phyloP scores from a whole-genome alignment of 2,329 filamentous ascomycete species.

The Orbilia ellipsospora region DNA sequence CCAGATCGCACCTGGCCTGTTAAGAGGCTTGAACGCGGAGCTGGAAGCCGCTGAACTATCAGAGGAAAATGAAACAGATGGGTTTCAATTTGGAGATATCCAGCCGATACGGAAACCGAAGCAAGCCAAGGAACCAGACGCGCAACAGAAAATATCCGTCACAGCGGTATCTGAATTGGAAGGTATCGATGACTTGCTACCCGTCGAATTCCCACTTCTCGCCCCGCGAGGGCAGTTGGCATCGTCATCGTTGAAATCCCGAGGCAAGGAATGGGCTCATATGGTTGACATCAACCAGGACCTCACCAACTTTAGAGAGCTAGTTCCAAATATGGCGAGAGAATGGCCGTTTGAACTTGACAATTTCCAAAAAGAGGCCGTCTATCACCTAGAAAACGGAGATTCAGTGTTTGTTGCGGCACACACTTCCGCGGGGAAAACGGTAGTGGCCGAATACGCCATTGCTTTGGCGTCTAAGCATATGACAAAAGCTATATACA shows the following conservation, averaged over 20 bases:
- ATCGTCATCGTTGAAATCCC: slow-evolving; percentile 72
- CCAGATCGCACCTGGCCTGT: slow-evolving; percentile 82
- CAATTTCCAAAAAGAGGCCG: slow-evolving; percentile 97
- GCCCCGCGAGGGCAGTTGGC: slow-evolving; percentile 83
- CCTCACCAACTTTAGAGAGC: slow-evolving; percentile 90
- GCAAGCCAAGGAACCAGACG: slow-evolving; percentile 68
- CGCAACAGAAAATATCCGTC: slow-evolving; percentile 59
- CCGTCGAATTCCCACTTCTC: slow-evolving; percentile 90
- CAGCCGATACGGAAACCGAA: slow-evolving; percentile 59
- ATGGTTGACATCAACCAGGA: slow-evolving; percentile 96
- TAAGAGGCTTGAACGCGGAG: slow-evolving; percentile 78
- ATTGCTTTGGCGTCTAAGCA: slow-evolving; percentile 96
- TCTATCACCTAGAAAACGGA: slow-evolving; percentile 95
- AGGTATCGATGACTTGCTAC: slow-evolving; percentile 85
- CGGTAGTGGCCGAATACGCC: slow-evolving; percentile 96
- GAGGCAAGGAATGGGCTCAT: slow-evolving; percentile 86
- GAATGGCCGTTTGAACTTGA: slow-evolving; percentile 98
- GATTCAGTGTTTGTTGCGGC: slow-evolving; percentile 98
- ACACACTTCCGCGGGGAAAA: slow-evolving; percentile 97
- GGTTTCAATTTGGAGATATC: slow-evolving; percentile 59
- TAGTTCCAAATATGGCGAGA: slow-evolving; percentile 95
- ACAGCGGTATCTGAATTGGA: slow-evolving; percentile 66
- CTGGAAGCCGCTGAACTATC: slow-evolving; percentile 69
- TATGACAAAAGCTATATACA: slow-evolving; percentile 99
- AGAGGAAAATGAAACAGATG: slow-evolving; percentile 67